Conservation (phyloP, 805 yeast genomes). For the Metschnikowia proteae region DNA sequence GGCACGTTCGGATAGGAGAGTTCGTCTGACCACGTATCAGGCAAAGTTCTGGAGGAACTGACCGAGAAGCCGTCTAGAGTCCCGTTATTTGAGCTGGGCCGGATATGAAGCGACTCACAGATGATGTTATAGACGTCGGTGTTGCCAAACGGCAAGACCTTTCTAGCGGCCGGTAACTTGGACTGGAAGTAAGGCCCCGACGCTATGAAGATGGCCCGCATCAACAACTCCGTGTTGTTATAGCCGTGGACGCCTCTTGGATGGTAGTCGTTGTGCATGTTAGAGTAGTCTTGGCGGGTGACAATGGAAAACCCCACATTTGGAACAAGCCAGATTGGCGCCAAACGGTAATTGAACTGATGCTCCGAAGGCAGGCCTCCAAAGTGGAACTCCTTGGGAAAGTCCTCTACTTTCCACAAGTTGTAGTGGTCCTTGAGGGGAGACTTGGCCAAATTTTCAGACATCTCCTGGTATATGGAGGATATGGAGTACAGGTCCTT, state of each 20-base stretch:
- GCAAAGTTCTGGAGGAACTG: conserved; percentile 29
- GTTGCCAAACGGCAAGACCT: conserved; percentile 64
- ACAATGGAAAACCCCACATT: conserved; percentile 74
- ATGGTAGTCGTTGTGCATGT: conserved; percentile 45
- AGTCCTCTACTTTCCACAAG: conserved; percentile 51
- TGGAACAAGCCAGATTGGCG: conserved; percentile 85
- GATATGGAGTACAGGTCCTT: conserved; percentile 33
- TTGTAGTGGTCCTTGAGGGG: conserved; percentile 35
- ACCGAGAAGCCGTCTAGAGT: conserved; percentile 22
- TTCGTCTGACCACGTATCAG: conserved; percentile 45
- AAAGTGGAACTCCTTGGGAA: conserved; percentile 53
- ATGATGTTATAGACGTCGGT: conserved; percentile 69
- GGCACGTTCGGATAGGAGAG: conserved; percentile 48
- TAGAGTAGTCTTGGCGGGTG: conserved; percentile 54
- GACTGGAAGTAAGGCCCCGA: conserved; percentile 71
- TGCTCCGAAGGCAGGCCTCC: conserved; percentile 38
- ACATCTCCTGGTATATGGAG: conserved; percentile 46
- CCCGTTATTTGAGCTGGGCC: conserved; percentile 62
- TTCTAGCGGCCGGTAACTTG: conserved; percentile 24
- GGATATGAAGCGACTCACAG: conserved; percentile 55
- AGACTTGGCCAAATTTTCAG: conserved; percentile 23
- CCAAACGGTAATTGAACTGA: conserved; percentile 56
- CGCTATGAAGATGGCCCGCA: conserved; percentile 81
- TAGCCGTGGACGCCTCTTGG: conserved; percentile 86
- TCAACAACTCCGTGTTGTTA: conserved; percentile 67